These are phyloP conservation scores for Coniochaeta ligniaria DNA, from an alignment of 2,329 filamentous ascomycete species.

Conservation along the genomic window DNA sequence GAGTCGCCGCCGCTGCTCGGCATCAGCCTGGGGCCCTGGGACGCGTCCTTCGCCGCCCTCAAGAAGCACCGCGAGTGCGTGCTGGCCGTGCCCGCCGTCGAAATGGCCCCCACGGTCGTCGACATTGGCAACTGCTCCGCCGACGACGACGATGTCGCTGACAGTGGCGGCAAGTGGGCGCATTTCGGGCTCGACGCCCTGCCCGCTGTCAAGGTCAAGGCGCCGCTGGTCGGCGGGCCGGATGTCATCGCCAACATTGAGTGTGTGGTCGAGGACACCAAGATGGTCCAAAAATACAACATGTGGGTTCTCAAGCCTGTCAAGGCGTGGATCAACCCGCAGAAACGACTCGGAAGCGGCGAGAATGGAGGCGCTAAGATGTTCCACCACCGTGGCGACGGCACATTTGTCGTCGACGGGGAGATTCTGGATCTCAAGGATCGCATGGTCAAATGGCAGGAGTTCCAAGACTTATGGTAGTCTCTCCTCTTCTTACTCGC, in stretches of 20 bases:
- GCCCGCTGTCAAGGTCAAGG: slow-evolving; percentile 18
- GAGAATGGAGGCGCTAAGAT: slow-evolving; percentile 18
- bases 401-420: slow-evolving; percentile 23
- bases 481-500: neutral
- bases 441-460: slow-evolving; percentile 25
- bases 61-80: slow-evolving; percentile 22
- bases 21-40: slow-evolving; percentile 24
- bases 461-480: slow-evolving; percentile 20
- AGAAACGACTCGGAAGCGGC: slow-evolving; percentile 12
- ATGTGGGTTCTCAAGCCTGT: slow-evolving; percentile 26
- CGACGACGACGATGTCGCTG: slow-evolving; percentile 10
- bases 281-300: slow-evolving; percentile 22
- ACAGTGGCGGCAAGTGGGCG: slow-evolving; percentile 18
- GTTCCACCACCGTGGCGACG: slow-evolving; percentile 27
- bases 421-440: slow-evolving; percentile 22
- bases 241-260: slow-evolving; percentile 25
- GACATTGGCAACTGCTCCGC: slow-evolving; percentile 26
- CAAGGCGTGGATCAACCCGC: slow-evolving; percentile 22
- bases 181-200: slow-evolving; percentile 20
- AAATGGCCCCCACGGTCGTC: slow-evolving; percentile 13
- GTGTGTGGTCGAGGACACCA: slow-evolving; percentile 25
- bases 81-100: slow-evolving; percentile 9
- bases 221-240: slow-evolving; percentile 22
- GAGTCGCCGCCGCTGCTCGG: slow-evolving; percentile 23
- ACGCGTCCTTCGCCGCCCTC: slow-evolving; percentile 21